phyloP scores from a whole-genome alignment of 2,329 filamentous ascomycete genomes.

The Coniochaeta hoffmannii region DNA sequence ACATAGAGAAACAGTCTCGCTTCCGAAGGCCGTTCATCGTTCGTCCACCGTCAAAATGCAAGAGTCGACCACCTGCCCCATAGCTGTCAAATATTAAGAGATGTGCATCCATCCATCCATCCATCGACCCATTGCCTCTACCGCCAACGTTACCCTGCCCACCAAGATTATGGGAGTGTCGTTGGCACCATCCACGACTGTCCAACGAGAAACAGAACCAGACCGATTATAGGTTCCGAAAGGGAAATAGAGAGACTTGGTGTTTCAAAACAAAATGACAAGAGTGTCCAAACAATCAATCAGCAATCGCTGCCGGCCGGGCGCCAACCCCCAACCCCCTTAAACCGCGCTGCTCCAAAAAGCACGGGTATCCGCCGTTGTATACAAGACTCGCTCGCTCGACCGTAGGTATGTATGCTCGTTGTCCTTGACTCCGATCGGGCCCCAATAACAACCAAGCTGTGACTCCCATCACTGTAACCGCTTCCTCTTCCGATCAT shows the following conservation, averaged over 20 bases:
- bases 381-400: not conserved
- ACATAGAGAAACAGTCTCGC: too few species aligned
- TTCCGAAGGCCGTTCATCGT: not conserved
- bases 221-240: not conserved
- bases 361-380: not conserved
- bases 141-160: too few species aligned
- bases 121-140: too few species aligned
- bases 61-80: too few species aligned
- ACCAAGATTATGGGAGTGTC: too few species aligned
- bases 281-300: not conserved
- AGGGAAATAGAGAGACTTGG: not conserved
- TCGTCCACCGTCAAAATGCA: not conserved
- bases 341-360: not conserved
- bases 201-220: not conserved
- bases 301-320: too few species aligned
- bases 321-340: too few species aligned
- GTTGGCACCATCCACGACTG: too few species aligned
- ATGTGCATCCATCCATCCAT: too few species aligned
- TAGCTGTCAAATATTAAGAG: too few species aligned
- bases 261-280: not conserved
- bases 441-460: not conserved
- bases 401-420: not conserved
- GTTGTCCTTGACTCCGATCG: not conserved
- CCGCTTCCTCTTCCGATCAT: conserved; percentile 56
- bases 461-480: conserved; percentile 31